Conservation (phyloP, 2,329 filamentous ascomycete genomes). For the Aspergillus fijiensis region DNA sequence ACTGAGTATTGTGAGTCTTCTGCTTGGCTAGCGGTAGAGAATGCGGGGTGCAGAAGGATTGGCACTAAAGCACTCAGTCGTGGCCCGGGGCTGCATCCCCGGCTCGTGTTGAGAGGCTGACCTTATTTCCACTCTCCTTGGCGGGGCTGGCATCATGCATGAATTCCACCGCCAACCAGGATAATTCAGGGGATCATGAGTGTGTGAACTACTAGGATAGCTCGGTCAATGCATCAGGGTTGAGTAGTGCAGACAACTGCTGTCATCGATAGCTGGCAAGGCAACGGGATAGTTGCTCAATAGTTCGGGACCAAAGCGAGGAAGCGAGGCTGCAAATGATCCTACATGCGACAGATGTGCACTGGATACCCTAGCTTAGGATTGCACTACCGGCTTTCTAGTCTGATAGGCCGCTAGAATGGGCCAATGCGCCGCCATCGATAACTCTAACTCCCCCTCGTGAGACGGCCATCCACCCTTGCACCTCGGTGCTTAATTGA, state of each 20-base stretch:
- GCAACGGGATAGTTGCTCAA: too few relatives aligned
- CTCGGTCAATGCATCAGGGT: too few relatives aligned
- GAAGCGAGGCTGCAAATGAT: too few relatives aligned
- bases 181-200: too few relatives aligned
- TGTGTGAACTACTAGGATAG: too few relatives aligned
- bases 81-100: not conserved
- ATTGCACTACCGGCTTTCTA: not conserved
- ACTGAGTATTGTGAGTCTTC: too few relatives aligned
- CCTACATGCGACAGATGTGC: too few relatives aligned
- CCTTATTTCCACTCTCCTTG: not conserved
- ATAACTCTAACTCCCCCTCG: not conserved
- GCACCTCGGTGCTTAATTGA: not conserved
- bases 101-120: not conserved
- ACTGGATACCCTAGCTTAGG: too few relatives aligned
- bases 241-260: too few relatives aligned
- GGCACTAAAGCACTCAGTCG: not conserved
- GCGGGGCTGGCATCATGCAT: not conserved
- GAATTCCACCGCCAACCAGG: too few relatives aligned
- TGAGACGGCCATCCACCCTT: not conserved
- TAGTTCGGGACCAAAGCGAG: too few relatives aligned
- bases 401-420: not conserved
- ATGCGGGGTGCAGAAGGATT: not conserved
- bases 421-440: not conserved
- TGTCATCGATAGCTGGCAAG: not conserved
- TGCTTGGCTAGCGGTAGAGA: too few relatives aligned